phyloP scores from a whole-genome alignment of 2,329 filamentous ascomycete species.

The Fusarium napiforme region DNA sequence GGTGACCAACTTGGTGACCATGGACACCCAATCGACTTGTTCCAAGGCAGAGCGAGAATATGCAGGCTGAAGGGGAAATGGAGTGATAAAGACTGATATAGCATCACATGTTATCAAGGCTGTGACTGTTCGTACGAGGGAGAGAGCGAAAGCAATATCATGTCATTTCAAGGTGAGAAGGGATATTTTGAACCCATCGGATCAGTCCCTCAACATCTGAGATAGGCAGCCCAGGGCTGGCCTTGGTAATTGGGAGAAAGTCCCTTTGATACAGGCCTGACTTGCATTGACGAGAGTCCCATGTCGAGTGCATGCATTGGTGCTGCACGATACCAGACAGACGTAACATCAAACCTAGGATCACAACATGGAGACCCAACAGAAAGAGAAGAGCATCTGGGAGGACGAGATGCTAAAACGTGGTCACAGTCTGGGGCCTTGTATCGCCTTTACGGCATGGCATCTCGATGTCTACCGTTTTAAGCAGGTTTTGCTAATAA shows the following conservation, averaged over 20 bases:
- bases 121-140: slow-evolving; percentile 4
- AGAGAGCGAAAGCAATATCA: slow-evolving; percentile 18
- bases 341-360: slow-evolving; percentile 18
- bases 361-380: slow-evolving; percentile 21
- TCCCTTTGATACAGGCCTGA: slow-evolving; percentile 19
- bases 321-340: slow-evolving; percentile 22
- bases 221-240: slow-evolving; percentile 26
- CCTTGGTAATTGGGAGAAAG: slow-evolving; percentile 9
- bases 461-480: slow-evolving; percentile 24
- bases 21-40: slow-evolving; percentile 22
- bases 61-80: slow-evolving; percentile 8
- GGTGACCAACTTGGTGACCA: slow-evolving; percentile 30
- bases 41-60: slow-evolving; percentile 15
- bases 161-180: slow-evolving; percentile 21
- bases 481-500: slow-evolving; percentile 31
- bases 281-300: slow-evolving; percentile 28
- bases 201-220: slow-evolving; percentile 32
- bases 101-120: slow-evolving; percentile 24
- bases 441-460: slow-evolving; percentile 4
- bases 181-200: slow-evolving; percentile 30
- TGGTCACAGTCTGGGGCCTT: slow-evolving; percentile 2
- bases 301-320: slow-evolving; percentile 34
- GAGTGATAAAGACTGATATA: slow-evolving; percentile 18
- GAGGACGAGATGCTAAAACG: slow-evolving; percentile 18
- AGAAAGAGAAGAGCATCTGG: slow-evolving; percentile 3